Base-by-base conservation (phyloP, 257 asterid species). In the Plantago elongata region DNA sequence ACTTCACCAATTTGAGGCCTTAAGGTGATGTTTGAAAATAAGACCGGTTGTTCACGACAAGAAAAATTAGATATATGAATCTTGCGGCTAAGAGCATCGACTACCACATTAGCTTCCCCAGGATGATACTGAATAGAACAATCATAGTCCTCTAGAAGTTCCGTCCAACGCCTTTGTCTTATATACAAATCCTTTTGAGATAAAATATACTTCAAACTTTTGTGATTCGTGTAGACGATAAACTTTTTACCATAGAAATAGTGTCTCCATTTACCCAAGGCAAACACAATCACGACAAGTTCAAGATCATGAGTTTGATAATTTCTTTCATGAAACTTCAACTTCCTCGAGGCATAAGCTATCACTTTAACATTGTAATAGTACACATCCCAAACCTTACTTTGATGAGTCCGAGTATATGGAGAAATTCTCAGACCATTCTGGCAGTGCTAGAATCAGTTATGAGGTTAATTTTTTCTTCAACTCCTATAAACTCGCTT, bases 251-350 rank as follows among this genome's bases (percentile, higher is more conserved):
- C 58, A 13, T 52, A 52, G 4, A 52, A 8, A 17, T 52, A 52
- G 34, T 52, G 58, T 0, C 58, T 52, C 34, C 58, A 52, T 52
- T 52, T 52, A 3, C 34, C 34, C 58, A 52, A 15, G 11, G 58
- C 58, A 9, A 16, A 15, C 12, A 9, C 37, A 0, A 52, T 17
- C 5, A n/a, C 34, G 6, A 5, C 55, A 1, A 12, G 55, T 13
- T 50, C 55, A 12, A 50, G 14, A 50, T 50, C 55, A 15, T 50
- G 55, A 5, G 55, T 50, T 15, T 2, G 22, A 27, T 15, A 13
- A 50, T 45, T 44, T 3, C 3, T 11, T 11, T 44, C 47, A 44
- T 50, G 3, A 3, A 50, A 5, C 27, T 22, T 22, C 2, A 22
- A 22, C 27, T 22, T 22, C 27, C 27, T 22, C 27, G 27, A 2